phyloP scores from a whole-genome alignment of 257 asterid species.

The Galeopsis tetrahit region DNA sequence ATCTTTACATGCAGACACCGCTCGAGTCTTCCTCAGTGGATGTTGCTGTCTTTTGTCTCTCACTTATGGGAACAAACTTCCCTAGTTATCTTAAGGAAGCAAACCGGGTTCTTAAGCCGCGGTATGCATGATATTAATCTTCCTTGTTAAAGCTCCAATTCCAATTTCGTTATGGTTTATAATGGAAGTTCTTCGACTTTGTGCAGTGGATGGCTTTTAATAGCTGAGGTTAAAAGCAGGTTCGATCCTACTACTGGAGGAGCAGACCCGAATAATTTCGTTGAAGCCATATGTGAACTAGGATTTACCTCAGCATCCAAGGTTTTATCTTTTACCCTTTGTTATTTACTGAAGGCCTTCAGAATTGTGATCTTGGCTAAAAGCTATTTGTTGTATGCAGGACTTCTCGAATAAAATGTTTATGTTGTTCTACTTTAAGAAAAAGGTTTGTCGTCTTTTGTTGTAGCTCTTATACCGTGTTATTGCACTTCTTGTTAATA shows the following conservation, averaged over 20 bases:
- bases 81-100: constrained; percentile 82
- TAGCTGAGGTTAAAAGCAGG: constrained; percentile 98
- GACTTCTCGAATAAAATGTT: constrained; percentile 96
- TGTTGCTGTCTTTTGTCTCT: constrained; percentile 90
- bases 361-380: constrained; percentile 25
- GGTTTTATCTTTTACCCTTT: constrained; percentile 52
- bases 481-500: background rate
- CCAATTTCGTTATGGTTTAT: constrained; percentile 10
- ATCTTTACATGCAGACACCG: constrained; percentile 67
- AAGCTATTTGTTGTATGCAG: constrained; percentile 50
- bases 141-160: constrained; percentile 18
- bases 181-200: constrained; percentile 24
- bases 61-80: constrained; percentile 95
- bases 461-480: background rate
- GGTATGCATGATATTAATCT: constrained; percentile 44
- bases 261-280: constrained; percentile 71
- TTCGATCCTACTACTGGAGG: constrained; percentile 89
- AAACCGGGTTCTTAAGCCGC: constrained; percentile 70
- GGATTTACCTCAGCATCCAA: constrained; percentile 68
- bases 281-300: constrained; percentile 70
- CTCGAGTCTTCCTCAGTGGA: constrained; percentile 74
- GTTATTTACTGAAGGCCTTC: background rate
- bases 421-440: constrained; percentile 68
- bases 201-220: constrained; percentile 94
- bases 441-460: constrained; percentile 58